Evolutionary conservation across 768 basidiomycete species (phyloP), one percentile per base, ranked within the genome.

Genomic region (Daedaleopsis nitida): DNA sequence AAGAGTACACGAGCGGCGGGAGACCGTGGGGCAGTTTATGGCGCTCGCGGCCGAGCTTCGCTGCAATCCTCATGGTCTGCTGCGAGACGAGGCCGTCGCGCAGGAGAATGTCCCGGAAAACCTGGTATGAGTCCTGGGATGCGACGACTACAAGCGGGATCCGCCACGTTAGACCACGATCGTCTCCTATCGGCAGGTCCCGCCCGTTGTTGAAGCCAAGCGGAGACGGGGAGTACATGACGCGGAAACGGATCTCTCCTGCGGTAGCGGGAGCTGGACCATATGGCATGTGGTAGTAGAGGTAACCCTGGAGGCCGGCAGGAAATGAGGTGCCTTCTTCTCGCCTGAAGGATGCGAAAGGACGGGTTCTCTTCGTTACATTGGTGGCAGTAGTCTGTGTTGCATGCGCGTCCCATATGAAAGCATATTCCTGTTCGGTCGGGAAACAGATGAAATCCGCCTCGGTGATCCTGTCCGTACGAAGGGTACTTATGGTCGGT

Each of bases 221-320:
- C 4, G 55, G 55, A 5, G 35, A 34, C 19, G 44, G 14, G 1
- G 45, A 38, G 43, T 35, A 35, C 47, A 35, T 57, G 34, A 17
- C 35, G 34, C 55, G 55, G 47, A 57, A 57, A 19, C 55, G 55
- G 34, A 57, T 13, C 35, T 57, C 55, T 14, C 55, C 55, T 11
- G 55, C 32, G 13, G 45, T 39, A 3, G 19, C 45, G 7, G 55
- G 55, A 2, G 47, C 55, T 2, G 44, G 44, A 1, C 10, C 14
- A 0, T 2, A 1, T 9, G 14, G 32, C 11, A 16, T 12, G 19
- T 48, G 48, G 55, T 57, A 57, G 35, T 57, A 57, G 35, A 57
- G 48, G 35, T 48, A 57, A 4, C 55, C 55, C 13, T 47, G 35
- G 3, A 49, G n/a, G 10, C 55, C 55, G 5, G 55, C 55, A 8